Evolutionary conservation across 805 yeast species (phyloP).

Genomic region (Torulaspora delbrueckii): DNA sequence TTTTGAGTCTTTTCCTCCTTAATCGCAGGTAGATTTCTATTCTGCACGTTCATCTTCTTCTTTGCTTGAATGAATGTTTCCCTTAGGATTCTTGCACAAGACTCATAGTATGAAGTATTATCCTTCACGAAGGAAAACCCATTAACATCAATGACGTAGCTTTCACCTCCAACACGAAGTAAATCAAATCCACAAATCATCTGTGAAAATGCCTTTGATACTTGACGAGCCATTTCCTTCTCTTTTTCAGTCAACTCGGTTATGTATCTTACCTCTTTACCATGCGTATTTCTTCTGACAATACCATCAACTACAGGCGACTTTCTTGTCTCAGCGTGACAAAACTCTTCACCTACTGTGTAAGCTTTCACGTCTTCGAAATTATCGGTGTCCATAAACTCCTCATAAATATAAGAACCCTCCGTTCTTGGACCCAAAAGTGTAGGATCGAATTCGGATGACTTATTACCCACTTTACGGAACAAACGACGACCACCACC

Average conservation of each 20-base stretch:
- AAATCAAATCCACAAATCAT: conserved; percentile 96
- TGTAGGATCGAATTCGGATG: conserved; percentile 89
- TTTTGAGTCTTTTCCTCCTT: conserved; percentile 56
- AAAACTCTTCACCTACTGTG: conserved; percentile 84
- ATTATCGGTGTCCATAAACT: conserved; percentile 96
- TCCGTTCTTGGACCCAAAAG: conserved; percentile 71
- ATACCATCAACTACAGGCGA: conserved; percentile 99
- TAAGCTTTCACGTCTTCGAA: conserved; percentile 98
- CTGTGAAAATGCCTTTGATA: conserved; percentile 75
- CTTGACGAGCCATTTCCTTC: conserved; percentile 70
- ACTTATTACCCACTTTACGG: conserved; percentile 94
- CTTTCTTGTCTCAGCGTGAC: conserved; percentile 98
- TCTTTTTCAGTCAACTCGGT: conserved; percentile 76
- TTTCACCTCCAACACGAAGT: conserved; percentile 78
- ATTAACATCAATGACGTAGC: conserved; percentile 94
- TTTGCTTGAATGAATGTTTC: conserved; percentile 65
- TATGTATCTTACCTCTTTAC: conserved; percentile 89
- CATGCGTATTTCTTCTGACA: conserved; percentile 94
- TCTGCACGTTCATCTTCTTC: conserved; percentile 41
- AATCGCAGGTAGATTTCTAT: conserved; percentile 34
- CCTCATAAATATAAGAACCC: conserved; percentile 89
- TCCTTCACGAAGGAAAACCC: conserved; percentile 98
- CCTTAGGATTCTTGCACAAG: conserved; percentile 71
- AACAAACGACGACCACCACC: conserved; percentile 96
- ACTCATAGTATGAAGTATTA: conserved; percentile 77